A percentile compares a stretch with the other conserved stretches of the same genome.
phyloP scores from a whole-genome alignment of 106 monocot species.

The Dioscorea alata region DNA sequence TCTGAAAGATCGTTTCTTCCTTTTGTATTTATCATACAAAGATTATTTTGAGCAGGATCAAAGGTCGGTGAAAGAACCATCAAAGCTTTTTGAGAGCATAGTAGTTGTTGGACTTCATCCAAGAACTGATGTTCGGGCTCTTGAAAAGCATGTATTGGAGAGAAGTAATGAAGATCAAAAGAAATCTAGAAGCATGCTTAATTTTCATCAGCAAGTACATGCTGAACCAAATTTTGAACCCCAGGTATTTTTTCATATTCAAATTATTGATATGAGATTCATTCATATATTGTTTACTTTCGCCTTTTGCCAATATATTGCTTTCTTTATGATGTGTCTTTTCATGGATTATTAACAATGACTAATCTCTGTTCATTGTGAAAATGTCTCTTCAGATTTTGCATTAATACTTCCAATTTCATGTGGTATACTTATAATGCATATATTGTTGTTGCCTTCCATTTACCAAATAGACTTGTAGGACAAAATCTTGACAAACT shows the following conservation, averaged over 20 bases:
- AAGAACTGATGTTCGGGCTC: conserved; percentile 44
- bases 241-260: conserved; percentile 41
- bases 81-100: conserved; percentile 84
- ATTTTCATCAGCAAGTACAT: conserved; percentile 53
- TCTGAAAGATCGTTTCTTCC: neutral
- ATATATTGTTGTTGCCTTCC: too few relatives aligned
- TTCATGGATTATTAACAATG: too few relatives aligned
- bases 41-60: conserved; percentile 45
- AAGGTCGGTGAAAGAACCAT: conserved; percentile 60
- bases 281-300: too few relatives aligned
- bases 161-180: conserved; percentile 43
- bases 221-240: conserved; percentile 69
- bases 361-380: too few relatives aligned
- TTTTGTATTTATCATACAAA: neutral
- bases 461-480: too few relatives aligned
- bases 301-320: too few relatives aligned
- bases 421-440: too few relatives aligned
- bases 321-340: too few relatives aligned
- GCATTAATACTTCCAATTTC: too few relatives aligned
- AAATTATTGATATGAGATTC: neutral
- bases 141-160: conserved; percentile 47
- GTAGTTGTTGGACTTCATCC: conserved; percentile 92
- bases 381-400: too few relatives aligned
- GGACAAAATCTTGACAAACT: neutral
- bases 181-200: conserved; percentile 40